Conservation (phyloP, 352 stramenopile genomes). For the Phytophthora brassicae region DNA sequence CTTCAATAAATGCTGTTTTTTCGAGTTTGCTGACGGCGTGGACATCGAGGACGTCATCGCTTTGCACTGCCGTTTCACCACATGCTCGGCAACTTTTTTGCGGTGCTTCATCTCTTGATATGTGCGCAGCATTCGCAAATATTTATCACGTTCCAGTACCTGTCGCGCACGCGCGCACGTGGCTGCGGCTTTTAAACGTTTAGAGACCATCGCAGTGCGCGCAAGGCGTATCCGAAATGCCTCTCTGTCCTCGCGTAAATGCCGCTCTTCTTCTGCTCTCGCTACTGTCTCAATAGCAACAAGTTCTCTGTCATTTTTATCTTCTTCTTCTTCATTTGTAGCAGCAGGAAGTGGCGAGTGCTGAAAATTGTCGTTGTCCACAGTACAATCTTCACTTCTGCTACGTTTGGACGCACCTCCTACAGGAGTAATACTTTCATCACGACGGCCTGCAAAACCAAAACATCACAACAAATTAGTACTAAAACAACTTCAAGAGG, state of each 20-base stretch:
- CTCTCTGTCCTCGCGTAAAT: constrained; percentile 37
- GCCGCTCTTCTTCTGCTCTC: constrained; percentile 24
- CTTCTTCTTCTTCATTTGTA: constrained; percentile 20
- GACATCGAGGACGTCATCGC: constrained; percentile 46
- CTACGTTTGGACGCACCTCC: constrained; percentile 6
- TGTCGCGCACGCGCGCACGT: constrained; percentile 36
- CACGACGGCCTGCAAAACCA: constrained; percentile 15
- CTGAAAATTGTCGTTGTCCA: neutral
- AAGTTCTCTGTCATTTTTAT: constrained; percentile 13
- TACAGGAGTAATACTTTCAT: neutral
- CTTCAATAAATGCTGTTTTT: constrained; percentile 38
- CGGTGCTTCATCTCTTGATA: constrained; percentile 53
- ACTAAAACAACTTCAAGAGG: neutral
- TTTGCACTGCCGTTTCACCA: constrained; percentile 61
- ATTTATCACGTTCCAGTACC: constrained; percentile 50
- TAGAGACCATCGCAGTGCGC: constrained; percentile 49
- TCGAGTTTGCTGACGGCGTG: constrained; percentile 28
- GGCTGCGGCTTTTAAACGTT: constrained; percentile 39
- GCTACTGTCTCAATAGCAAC: constrained; percentile 2
- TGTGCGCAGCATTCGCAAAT: constrained; percentile 38
- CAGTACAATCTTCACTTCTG: constrained; percentile 7
- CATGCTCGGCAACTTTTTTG: constrained; percentile 57
- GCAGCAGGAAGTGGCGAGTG: neutral
- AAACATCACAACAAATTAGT: no score
- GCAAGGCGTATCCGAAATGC: constrained; percentile 72